phyloP scores from a whole-genome alignment of 352 stramenopile species.

The Globisporangium uncinulatum region DNA sequence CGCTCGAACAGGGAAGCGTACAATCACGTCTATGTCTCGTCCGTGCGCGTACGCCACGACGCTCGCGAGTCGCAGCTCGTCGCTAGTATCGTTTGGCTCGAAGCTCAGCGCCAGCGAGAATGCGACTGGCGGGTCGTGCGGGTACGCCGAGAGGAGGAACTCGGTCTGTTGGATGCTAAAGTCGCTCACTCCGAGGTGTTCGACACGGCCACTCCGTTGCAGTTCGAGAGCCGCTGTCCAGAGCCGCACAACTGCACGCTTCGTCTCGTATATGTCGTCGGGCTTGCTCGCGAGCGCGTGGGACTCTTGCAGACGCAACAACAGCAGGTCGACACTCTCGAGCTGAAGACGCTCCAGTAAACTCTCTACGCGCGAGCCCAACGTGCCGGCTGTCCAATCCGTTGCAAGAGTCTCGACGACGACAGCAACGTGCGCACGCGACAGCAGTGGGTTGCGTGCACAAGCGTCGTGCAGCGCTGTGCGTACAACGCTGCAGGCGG shows the following conservation, averaged over 20 bases:
- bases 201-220: conserved; percentile 26
- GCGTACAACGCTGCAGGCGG: conserved; percentile 21
- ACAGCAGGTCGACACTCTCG: conserved; percentile 34
- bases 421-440: conserved; percentile 23
- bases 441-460: conserved; percentile 23
- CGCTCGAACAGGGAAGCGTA: conserved; percentile 24
- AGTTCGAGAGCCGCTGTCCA: conserved; percentile 40
- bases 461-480: conserved; percentile 20
- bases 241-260: conserved; percentile 32
- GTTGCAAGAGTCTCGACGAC: conserved; percentile 15
- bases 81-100: neutral
- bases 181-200: conserved; percentile 36
- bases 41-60: conserved; percentile 36
- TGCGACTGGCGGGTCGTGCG: conserved; percentile 18
- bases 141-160: conserved; percentile 36
- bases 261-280: conserved; percentile 26
- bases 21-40: conserved; percentile 34
- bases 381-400: conserved; percentile 14
- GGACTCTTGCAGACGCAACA: conserved; percentile 26
- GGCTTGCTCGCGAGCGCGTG: conserved; percentile 6
- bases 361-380: conserved; percentile 22
- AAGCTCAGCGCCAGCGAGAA: conserved; percentile 13
- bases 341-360: conserved; percentile 27
- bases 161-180: conserved; percentile 51
- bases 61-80: conserved; percentile 6